Evolutionary conservation across 495 filamentous ascomycete species (phyloP), one percentile per base, ranked within the genome.

Genomic region (Tuber melanosporum): DNA sequence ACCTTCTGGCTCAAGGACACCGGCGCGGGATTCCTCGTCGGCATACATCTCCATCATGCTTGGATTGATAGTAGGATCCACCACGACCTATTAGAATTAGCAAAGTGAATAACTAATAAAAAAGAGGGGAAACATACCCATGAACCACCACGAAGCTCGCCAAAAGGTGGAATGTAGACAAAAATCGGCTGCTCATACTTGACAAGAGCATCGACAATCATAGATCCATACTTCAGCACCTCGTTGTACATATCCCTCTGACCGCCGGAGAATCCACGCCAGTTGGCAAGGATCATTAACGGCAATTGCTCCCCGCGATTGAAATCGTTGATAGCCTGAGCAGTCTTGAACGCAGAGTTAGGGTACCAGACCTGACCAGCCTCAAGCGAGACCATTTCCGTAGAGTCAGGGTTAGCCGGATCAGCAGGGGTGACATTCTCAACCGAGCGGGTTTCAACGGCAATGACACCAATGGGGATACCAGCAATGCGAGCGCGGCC

Each of bases 161-260:
- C 95, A 85, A 91, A 92, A 8, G 95, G 95, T 79, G 95, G 95
- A 84, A 99, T 99, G 87, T 99, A 99, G 71, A 99, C 92, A 85
- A 99, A 98, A 82, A 98, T 91, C 20, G 95, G 95, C 87, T 99
- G 95, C 89, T 98, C 94, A 83, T 93, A 98, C 85, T 97, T 95
- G 88, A 97, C 94, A 45, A 99, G 90, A 69, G 95, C 94, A 84
- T 99, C 95, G 77, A 99, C 95, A 82, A 99, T 99, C 89, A 94
- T 97, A 20, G 94, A 97, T 80, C 95, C 95, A 84, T 99, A 99
- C 88, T 99, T 99, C 84, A 99, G 90, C 14, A 99, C 96, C 86
- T 99, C 95, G 86, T 98, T 97, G 90, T 97, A 99, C 95, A 99
- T 99, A 85, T 99, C 95, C 82, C 94, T 93, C 86, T 99, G 95